These are phyloP conservation scores for Populus tremula DNA, from an alignment of 345 rosid species.

Conservation along the genomic window DNA sequence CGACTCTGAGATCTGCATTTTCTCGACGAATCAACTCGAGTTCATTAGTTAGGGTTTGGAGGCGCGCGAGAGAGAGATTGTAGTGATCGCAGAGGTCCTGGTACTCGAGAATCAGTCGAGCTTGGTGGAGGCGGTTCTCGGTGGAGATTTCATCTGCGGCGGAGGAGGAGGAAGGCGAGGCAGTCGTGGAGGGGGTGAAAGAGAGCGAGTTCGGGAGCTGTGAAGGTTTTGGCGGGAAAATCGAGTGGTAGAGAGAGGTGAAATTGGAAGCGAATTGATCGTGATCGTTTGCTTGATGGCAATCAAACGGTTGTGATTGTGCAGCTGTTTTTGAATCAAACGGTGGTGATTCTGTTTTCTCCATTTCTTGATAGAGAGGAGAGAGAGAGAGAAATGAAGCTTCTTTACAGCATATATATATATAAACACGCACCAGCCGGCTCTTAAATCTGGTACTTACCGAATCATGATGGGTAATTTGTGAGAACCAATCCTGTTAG, in stretches of 20 bases:
- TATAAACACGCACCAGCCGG: no score
- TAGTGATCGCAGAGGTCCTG: constrained; percentile 62
- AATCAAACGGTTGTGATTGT: constrained; percentile 34
- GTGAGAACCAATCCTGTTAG: neutral
- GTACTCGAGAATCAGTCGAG: constrained; percentile 63
- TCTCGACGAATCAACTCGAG: constrained; percentile 18
- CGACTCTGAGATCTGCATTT: constrained; percentile 16
- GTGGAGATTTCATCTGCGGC: constrained; percentile 29
- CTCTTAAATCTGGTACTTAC: neutral
- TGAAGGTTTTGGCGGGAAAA: constrained; percentile 59
- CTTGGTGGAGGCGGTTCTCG: constrained; percentile 67
- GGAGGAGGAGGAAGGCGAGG: constrained; percentile 29
- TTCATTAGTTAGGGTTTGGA: constrained; percentile 36
- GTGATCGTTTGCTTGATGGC: constrained; percentile 13
- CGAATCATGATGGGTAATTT: neutral
- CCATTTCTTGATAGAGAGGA: constrained; percentile 20
- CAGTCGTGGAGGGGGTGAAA: constrained; percentile 51
- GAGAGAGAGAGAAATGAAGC: neutral
- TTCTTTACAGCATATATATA: neutral
- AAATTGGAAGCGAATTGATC: constrained; percentile 49
- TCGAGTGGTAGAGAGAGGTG: constrained; percentile 53
- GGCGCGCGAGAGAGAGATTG: constrained; percentile 42
- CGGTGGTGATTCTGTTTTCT: constrained; percentile 30
- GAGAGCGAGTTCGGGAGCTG: constrained; percentile 41
- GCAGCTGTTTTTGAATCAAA: constrained; percentile 26